phyloP scores from a whole-genome alignment of 1,284 basidiomycete genomes.

The Ceratobasidium sp. region DNA sequence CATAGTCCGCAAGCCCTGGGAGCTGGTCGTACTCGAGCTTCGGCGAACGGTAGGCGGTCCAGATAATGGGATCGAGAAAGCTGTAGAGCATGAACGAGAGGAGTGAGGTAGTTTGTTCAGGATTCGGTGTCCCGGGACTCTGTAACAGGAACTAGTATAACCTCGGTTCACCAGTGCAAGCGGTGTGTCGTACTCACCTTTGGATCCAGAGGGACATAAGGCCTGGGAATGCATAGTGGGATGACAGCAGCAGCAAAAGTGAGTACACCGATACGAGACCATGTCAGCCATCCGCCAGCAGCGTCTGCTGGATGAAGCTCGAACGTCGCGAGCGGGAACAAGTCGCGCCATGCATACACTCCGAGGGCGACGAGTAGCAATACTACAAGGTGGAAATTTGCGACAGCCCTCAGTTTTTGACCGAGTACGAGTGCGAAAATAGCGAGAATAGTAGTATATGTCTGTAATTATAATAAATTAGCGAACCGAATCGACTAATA shows the following conservation, averaged over 20 bases:
- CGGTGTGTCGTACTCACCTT: constrained; percentile 43
- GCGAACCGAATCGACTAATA: no score
- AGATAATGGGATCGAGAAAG: constrained; percentile 49
- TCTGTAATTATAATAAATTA: constrained; percentile 35
- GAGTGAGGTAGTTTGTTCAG: constrained; percentile 52
- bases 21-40: constrained; percentile 40
- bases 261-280: constrained; percentile 38
- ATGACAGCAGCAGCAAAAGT: constrained; percentile 40
- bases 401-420: not conserved
- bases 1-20: constrained; percentile 39
- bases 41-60: constrained; percentile 39
- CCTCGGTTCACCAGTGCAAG: not conserved
- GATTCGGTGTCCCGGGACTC: constrained; percentile 41
- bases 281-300: no score
- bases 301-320: constrained; percentile 30
- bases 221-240: constrained; percentile 39
- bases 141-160: not conserved
- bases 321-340: constrained; percentile 40
- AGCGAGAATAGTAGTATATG: constrained; percentile 37
- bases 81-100: constrained; percentile 47
- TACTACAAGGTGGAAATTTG: constrained; percentile 33
- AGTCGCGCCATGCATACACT: constrained; percentile 39
- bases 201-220: constrained; percentile 41
- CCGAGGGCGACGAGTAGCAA: constrained; percentile 40
- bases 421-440: constrained; percentile 31